Evolutionary conservation across 2,329 filamentous ascomycete species (phyloP), one percentile per base, ranked within the genome.

Genomic region (Sclerotinia borealis): DNA sequence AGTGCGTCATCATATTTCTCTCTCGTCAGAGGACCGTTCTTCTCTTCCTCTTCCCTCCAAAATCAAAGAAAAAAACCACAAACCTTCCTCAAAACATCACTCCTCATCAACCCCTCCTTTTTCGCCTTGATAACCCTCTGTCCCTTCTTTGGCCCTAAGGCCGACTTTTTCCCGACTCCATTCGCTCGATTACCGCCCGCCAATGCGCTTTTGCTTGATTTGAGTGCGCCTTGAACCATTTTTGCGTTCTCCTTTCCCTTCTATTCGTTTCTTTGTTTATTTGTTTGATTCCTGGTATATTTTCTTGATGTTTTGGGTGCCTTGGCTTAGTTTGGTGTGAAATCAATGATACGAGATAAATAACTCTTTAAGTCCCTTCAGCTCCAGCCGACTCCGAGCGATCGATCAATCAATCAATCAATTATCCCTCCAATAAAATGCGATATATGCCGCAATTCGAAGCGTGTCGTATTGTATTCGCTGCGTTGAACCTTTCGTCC

Each of bases 101-200:
- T 81, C 72, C 81, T 80, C 45, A 87, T 80, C 59, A 90, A 76
- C 2, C 77, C 77, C 8, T 80, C 75, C 67, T 88, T 90, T 76
- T 88, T 88, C 3, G 88, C 87, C 59, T 86, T 86, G 70, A 90
- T 87, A 58, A 83, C 79, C 54, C 85, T 80, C 19, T 80, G 77
- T 58, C 87, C 87, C 66, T 81, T 83, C 71, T 83, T 84, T 9
- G 81, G 82, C 15, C 80, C 79, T 41, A 79, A 74, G 9, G 74
- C 71, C 39, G 72, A 72, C 60, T 70, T 66, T 73, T 76, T 61
- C 68, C 63, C 59, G 22, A 11, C 47, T n/a, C 59, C 59, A 34
- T 56, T 56, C 10, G 36, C 22, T 29, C 49, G 15, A n/a, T 55
- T 62, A 1, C 49, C 59, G 8, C 58, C 58, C 43, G 55, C 55